Base-by-base conservation (phyloP, 805 yeast genomes). In the Citeromyces nyonsensis region DNA sequence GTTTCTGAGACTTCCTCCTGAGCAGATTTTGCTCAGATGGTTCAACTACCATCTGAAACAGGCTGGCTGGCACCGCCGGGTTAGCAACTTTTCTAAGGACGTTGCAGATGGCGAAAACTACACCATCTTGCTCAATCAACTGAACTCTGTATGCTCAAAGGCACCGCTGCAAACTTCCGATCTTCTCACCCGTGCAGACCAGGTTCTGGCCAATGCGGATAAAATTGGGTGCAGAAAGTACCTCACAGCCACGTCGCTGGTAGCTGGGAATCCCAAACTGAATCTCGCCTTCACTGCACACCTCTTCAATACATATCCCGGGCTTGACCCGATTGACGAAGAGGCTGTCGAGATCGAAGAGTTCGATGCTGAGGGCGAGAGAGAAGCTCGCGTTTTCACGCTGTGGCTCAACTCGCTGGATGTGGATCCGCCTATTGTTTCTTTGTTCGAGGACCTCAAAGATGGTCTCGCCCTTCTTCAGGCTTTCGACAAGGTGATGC, bases 321-420 rank as follows among this genome's bases (percentile, higher is more conserved):
- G 98, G 32, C 68, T 91, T 41, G 97, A 86, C 38, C 97, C 97
- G 36, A 70, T 88, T 41, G 93, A 83, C 49, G 97, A 86, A 57
- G 96, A 88, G 54, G 79, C 75, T 45, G 82, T 91, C 20, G 97
- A 86, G 51, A 83, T 91, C 44, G 98, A 91, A 61, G 97, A 84
- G 44, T 91, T 91, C 48, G 98, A 91, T 52, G 98, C 98, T 15
- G 98, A 91, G 59, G 98, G 98, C 40, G 98, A 91, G 60, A 81
- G 98, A 60, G 98, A 91, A 61, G 98, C 98, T 3, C 73, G 98
- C 55, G 98, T 91, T 9, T 91, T 91, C 59, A 91, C 98, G 5
- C 61, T 91, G 48, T 91, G 98, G 98, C 71, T 91, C 50, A 91
- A 91, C 58, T 84, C 95, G 2, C 67, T 91, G 46, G 97, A 91